These are phyloP conservation scores for Anastatica hierochuntica DNA, from an alignment of 345 rosid genomes.

Conservation along the genomic window DNA sequence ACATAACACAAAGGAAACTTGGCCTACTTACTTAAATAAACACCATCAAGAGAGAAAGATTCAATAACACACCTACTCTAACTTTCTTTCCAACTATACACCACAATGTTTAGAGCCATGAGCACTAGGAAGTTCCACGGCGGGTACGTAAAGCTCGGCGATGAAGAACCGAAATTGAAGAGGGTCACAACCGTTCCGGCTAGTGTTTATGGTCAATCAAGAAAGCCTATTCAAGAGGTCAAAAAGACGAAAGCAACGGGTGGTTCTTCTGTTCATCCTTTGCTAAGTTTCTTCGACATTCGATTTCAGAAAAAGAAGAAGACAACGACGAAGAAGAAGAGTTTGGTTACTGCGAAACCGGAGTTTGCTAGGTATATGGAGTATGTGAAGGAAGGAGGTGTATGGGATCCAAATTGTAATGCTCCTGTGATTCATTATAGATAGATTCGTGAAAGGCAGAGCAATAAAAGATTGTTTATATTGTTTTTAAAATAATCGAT, in stretches of 20 bases:
- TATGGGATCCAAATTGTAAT: slow-evolving; percentile 50
- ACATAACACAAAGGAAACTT: slow-evolving; percentile 15
- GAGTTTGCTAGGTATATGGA: slow-evolving; percentile 66
- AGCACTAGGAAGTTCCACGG: slow-evolving; percentile 37
- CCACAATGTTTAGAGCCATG: slow-evolving; percentile 60
- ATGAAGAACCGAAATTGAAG: slow-evolving; percentile 26
- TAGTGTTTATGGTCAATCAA: slow-evolving; percentile 20
- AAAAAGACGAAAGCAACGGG: slow-evolving; percentile 27
- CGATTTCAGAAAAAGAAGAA: too few relatives aligned
- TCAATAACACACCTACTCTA: slow-evolving; percentile 14
- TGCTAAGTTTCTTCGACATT: slow-evolving; percentile 43
- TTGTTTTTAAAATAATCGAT: neutral
- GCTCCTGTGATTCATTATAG: slow-evolving; percentile 45
- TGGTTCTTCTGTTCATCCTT: slow-evolving; percentile 49
- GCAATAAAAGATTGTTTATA: neutral
- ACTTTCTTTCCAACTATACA: neutral
- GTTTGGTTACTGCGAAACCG: slow-evolving; percentile 52
- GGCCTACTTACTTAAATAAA: slow-evolving; percentile 12
- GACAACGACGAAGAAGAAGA: slow-evolving; percentile 31
- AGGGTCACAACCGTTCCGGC: slow-evolving; percentile 42
- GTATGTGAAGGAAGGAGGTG: slow-evolving; percentile 66
- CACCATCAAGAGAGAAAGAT: slow-evolving; percentile 6
- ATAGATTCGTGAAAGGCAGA: slow-evolving; percentile 11
- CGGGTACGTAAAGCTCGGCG: slow-evolving; percentile 44
- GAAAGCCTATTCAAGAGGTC: slow-evolving; percentile 9